Percentiles rank a stretch among this genome's conserved stretches.
phyloP scores from a whole-genome alignment of 306 rosid species.

The Aeschynomene evenia region DNA sequence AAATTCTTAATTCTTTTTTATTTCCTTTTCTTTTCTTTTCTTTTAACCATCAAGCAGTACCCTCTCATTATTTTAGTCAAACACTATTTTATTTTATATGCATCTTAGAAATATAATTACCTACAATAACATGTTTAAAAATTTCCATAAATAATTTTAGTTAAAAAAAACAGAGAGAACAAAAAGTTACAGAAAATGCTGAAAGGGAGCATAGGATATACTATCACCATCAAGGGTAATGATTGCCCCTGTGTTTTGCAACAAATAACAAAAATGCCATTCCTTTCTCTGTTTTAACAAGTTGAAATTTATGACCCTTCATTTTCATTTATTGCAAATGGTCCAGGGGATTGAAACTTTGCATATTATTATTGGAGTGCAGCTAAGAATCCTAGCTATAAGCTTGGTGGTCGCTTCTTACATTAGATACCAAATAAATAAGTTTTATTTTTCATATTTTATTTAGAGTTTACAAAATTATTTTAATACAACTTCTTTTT shows the following conservation, averaged over 20 bases:
- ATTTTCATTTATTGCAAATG: slow-evolving; percentile 36
- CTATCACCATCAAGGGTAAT: slow-evolving; percentile 8
- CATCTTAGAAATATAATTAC: no score
- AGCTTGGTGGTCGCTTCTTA: slow-evolving; percentile 15
- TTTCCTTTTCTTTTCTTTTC: background rate
- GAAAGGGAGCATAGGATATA: slow-evolving; percentile 12
- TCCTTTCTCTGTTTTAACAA: background rate
- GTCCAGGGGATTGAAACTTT: slow-evolving; percentile 36
- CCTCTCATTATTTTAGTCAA: slow-evolving; percentile 51
- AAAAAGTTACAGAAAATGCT: background rate
- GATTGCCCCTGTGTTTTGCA: background rate
- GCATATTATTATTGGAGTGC: slow-evolving; percentile 35
- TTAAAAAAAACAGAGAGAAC: background rate
- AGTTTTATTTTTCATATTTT: no score
- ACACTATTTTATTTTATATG: slow-evolving; percentile 34
- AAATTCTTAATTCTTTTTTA: background rate
- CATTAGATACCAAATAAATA: no score
- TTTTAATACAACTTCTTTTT: no score
- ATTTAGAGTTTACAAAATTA: no score
- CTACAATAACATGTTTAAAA: background rate
- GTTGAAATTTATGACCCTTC: slow-evolving; percentile 17
- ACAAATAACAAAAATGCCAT: slow-evolving; percentile 27
- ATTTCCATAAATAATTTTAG: background rate
- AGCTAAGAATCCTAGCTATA: slow-evolving; percentile 25
- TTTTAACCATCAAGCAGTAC: slow-evolving; percentile 25